Percentiles rank a stretch among this genome's conserved stretches.
phyloP scores from a whole-genome alignment of 495 filamentous ascomycete genomes.

The Ramalina intermedia region DNA sequence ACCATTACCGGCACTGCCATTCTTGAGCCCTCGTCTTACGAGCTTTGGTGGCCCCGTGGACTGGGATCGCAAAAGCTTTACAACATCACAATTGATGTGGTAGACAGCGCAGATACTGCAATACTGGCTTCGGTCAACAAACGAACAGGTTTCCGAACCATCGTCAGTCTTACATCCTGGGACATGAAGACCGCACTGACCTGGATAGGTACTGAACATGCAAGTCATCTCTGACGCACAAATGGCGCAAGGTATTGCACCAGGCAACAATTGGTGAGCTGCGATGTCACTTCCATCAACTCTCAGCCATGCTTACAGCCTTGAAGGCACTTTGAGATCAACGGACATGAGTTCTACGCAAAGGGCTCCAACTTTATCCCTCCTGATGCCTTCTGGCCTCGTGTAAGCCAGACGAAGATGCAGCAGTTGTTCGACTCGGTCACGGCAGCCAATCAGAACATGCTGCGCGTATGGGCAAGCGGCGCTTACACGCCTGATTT shows the following conservation, averaged over 20 bases:
- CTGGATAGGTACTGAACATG: constrained; percentile 36
- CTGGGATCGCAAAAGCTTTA: constrained; percentile 48
- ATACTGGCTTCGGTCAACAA: constrained; percentile 36
- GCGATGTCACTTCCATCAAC: not conserved
- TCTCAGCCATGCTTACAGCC: too few relatives aligned
- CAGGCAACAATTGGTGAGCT: constrained; percentile 41
- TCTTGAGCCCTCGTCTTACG: constrained; percentile 30
- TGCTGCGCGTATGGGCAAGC: constrained; percentile 54
- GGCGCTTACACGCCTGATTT: constrained; percentile 52
- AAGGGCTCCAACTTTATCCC: constrained; percentile 57
- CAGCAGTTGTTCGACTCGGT: constrained; percentile 41
- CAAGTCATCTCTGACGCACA: constrained; percentile 43
- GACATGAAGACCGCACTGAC: not conserved
- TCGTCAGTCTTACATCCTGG: constrained; percentile 16
- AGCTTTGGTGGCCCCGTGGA: constrained; percentile 51
- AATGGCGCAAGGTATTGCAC: constrained; percentile 41
- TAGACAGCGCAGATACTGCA: constrained; percentile 18
- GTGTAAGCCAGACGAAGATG: constrained; percentile 41
- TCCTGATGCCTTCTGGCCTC: constrained; percentile 51
- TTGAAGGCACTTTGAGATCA: constrained; percentile 46
- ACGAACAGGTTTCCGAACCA: constrained; percentile 51
- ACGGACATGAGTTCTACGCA: constrained; percentile 53
- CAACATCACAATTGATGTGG: constrained; percentile 36
- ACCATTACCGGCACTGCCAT: constrained; percentile 37
- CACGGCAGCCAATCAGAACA: constrained; percentile 48